Percentiles rank a stretch among this genome's conserved stretches.
Conservation (phyloP, 1,284 basidiomycete species). For the Pseudozyma flocculosa region DNA sequence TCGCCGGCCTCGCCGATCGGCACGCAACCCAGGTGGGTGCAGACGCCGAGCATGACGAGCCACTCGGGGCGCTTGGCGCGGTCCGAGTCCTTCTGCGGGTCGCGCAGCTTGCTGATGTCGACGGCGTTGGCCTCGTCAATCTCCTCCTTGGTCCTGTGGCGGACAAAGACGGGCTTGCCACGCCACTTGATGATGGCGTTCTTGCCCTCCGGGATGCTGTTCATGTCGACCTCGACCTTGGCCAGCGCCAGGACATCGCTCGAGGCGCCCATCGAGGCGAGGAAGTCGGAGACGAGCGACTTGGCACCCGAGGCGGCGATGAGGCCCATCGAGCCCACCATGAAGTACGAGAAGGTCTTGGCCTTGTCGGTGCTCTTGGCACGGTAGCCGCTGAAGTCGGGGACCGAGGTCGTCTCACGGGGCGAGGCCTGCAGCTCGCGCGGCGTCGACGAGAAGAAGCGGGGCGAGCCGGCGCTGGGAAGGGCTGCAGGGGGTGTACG, state of each 20-base stretch:
- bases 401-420: conserved; percentile 67
- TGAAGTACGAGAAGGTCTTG: conserved; percentile 90
- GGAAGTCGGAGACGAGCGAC: conserved; percentile 88
- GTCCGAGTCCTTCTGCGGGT: conserved; percentile 86
- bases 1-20: conserved; percentile 95
- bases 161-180: conserved; percentile 98
- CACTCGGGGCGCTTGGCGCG: conserved; percentile 94
- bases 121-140: conserved; percentile 86
- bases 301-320: conserved; percentile 92
- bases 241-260: conserved; percentile 97
- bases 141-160: conserved; percentile 89
- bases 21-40: conserved; percentile 98
- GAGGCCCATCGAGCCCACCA: conserved; percentile 93
- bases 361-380: conserved; percentile 69
- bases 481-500: conserved; percentile 13
- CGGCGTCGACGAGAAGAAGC: conserved; percentile 50
- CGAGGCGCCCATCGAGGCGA: conserved; percentile 93
- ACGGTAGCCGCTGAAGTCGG: conserved; percentile 84
- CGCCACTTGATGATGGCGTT: conserved; percentile 69
- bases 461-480: conserved; percentile 34
- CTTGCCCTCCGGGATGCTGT: conserved; percentile 92
- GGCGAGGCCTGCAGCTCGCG: conserved; percentile 39
- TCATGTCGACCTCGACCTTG: conserved; percentile 94
- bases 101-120: conserved; percentile 84
- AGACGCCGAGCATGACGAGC: conserved; percentile 68